Conservation (phyloP, 2,329 filamentous ascomycete species). For the Aspergillus flavus region DNA sequence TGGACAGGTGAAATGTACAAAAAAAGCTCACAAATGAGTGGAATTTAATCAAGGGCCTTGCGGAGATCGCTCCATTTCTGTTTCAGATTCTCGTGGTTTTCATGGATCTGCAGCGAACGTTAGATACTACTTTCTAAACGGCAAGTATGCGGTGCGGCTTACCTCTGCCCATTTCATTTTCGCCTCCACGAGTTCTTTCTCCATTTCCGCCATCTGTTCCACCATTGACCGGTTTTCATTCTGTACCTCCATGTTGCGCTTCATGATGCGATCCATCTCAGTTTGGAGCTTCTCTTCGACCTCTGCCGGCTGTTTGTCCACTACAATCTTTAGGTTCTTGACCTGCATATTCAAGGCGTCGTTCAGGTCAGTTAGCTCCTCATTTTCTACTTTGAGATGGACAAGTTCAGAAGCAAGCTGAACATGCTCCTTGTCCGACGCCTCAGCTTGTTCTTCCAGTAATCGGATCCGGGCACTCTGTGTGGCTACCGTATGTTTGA, state of each 20-base stretch:
- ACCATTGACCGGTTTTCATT: constrained; percentile 88
- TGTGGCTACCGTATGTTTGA: constrained; percentile 67
- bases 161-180: constrained; percentile 97
- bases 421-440: constrained; percentile 87
- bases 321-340: constrained; percentile 78
- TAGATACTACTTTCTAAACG: constrained; percentile 4
- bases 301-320: constrained; percentile 86
- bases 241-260: constrained; percentile 88
- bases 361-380: constrained; percentile 84
- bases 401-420: constrained; percentile 89
- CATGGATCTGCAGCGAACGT: constrained; percentile 61
- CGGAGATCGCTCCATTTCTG: constrained; percentile 77
- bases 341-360: constrained; percentile 86
- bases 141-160: constrained; percentile 38
- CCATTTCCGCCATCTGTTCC: constrained; percentile 87
- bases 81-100: constrained; percentile 68
- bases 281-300: constrained; percentile 78
- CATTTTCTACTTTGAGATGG: constrained; percentile 88
- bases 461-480: constrained; percentile 77
- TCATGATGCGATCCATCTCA: constrained; percentile 90
- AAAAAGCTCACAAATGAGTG: neutral
- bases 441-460: constrained; percentile 84
- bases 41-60: constrained; percentile 53
- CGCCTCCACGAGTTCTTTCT: constrained; percentile 86
- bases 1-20: constrained; percentile 4